Conservation (phyloP, 345 rosid species). For the Linum lewisii region DNA sequence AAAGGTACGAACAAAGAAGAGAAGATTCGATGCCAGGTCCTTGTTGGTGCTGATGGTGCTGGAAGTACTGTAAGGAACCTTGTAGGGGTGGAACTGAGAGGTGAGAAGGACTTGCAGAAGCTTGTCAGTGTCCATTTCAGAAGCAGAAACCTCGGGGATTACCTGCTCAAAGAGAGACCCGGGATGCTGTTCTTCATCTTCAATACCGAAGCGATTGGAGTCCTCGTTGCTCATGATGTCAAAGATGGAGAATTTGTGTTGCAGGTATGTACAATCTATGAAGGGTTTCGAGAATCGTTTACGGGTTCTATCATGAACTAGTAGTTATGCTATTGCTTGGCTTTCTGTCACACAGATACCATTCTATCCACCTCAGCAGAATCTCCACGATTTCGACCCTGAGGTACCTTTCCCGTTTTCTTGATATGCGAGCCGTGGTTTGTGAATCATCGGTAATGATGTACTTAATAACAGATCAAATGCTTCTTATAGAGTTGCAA, state of each 20-base stretch:
- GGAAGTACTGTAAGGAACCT: slow-evolving; percentile 71
- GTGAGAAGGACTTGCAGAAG: slow-evolving; percentile 77
- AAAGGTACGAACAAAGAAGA: slow-evolving; percentile 41
- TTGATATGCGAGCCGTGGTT: no score
- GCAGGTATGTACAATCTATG: slow-evolving; percentile 44
- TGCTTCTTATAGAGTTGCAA: slow-evolving; percentile 64
- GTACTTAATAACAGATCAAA: slow-evolving; percentile 28
- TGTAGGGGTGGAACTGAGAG: slow-evolving; percentile 46
- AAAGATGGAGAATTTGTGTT: slow-evolving; percentile 77
- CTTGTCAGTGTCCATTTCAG: slow-evolving; percentile 84
- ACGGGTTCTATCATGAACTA: background rate
- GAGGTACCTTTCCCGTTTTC: slow-evolving; percentile 34
- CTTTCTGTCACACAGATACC: slow-evolving; percentile 47
- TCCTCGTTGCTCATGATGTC: slow-evolving; percentile 92
- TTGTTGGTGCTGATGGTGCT: slow-evolving; percentile 88
- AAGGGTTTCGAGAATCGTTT: slow-evolving; percentile 3
- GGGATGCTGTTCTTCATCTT: slow-evolving; percentile 90
- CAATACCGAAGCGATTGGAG: slow-evolving; percentile 83
- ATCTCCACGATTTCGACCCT: slow-evolving; percentile 54
- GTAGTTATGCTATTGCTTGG: slow-evolving; percentile 6
- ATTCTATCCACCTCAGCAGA: slow-evolving; percentile 92
- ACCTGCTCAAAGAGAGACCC: slow-evolving; percentile 58
- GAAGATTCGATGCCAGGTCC: slow-evolving; percentile 45
- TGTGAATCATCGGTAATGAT: slow-evolving; percentile 8
- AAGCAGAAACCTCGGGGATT: slow-evolving; percentile 68